Percentiles rank a stretch among this genome's conserved stretches.
Conservation (phyloP, 2,329 filamentous ascomycete species). For the Exserohilum turcica region DNA sequence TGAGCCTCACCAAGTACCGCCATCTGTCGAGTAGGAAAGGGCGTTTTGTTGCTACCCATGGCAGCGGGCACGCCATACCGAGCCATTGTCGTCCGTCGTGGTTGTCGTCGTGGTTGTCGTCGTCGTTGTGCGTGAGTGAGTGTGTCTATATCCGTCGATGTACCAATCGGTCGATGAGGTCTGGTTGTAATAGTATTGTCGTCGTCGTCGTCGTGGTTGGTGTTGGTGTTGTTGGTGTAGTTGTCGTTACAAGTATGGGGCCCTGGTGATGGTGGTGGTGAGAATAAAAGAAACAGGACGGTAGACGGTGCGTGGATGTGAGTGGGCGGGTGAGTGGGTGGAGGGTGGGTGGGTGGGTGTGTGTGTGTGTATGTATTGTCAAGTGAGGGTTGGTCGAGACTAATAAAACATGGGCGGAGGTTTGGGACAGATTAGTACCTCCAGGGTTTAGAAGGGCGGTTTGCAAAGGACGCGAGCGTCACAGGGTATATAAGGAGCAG, state of each 20-base stretch:
- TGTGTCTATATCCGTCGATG: no score
- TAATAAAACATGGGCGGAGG: slow-evolving; percentile 41
- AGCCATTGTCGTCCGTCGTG: slow-evolving; percentile 33
- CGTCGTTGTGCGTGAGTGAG: no score
- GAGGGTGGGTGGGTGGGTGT: no score
- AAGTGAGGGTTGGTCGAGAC: slow-evolving; percentile 18
- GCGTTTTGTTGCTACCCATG: slow-evolving; percentile 42
- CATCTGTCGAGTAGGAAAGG: slow-evolving; percentile 64
- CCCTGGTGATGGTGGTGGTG: slow-evolving; percentile 4
- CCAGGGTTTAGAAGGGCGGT: slow-evolving; percentile 30
- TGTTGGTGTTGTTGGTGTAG: slow-evolving; percentile 24
- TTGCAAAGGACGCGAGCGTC: slow-evolving; percentile 42
- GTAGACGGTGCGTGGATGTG: no score
- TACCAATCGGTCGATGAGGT: slow-evolving; percentile 12
- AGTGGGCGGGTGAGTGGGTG: no score
- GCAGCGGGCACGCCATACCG: slow-evolving; percentile 35
- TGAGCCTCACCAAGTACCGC: slow-evolving; percentile 57
- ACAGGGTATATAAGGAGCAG: slow-evolving; percentile 46
- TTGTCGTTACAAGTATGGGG: background rate
- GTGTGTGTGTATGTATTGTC: no score
- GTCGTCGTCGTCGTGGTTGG: slow-evolving; percentile 21
- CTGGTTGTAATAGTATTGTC: slow-evolving; percentile 10
- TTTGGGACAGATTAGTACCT: slow-evolving; percentile 32
- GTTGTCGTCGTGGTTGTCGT: background rate
- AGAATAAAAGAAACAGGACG: no score